Evolutionary conservation across 1,284 basidiomycete species (phyloP), one percentile per base, ranked within the genome.

Genomic region (Entoloma clypeatum): DNA sequence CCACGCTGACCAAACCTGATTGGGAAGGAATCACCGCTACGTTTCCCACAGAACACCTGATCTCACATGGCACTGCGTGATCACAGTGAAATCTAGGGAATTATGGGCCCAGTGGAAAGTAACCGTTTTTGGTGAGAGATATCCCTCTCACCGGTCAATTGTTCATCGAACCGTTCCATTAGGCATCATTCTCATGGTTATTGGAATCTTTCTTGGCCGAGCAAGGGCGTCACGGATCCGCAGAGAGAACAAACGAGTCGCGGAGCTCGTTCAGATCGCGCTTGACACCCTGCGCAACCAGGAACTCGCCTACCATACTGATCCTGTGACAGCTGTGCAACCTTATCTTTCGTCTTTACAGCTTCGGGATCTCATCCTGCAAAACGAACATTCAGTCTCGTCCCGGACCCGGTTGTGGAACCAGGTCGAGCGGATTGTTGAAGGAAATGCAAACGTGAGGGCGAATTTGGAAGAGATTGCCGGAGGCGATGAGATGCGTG

Each of bases 391-490:
- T 56, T 85, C 85, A 17, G 74, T 87, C 10, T 59, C 74, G 5
- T 67, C 68, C 21, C 77, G 93, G 34, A 75, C 79, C 44, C 71
- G 79, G 24, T 57, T 98, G 23, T 99, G 96, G 96, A 72, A 78
- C 34, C 77, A 77, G 44, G 96, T 99, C 29, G 86, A 90, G 58
- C 79, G 75, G 35, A 69, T 93, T 32, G 91, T 99, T 1, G 95
- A 99, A 65, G 81, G 80, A 41, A 99, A 99, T 65, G 81, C 92
- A 13, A 99, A 99, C 63, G 90, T 99, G 13, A 79, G 91, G 42
- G 83, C 84, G 18, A 86, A 90, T 59, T 73, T 95, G 48, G 86
- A 90, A 60, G 93, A 98, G 65, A 77, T 90, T 33, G 73, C 75
- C 47, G 93, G 92, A 36, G 95, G 87, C n/a, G 86, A 90, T 58